phyloP scores from a whole-genome alignment of 192 early-diverging fungal genomes.

The Phlyctochytrium arcticum region DNA sequence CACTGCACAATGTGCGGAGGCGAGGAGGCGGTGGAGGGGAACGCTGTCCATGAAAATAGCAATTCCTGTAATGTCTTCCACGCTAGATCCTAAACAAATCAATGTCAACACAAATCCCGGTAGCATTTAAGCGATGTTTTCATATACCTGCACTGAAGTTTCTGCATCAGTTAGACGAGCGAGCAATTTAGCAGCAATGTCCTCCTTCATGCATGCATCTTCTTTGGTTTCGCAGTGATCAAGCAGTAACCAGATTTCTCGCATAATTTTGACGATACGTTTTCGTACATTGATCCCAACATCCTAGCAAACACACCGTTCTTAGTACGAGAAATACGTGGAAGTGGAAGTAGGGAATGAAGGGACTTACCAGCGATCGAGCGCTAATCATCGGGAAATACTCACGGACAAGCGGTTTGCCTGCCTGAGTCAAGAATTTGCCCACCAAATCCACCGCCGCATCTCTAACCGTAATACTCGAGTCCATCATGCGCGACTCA shows the following conservation, averaged over 20 bases:
- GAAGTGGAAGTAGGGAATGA: not conserved
- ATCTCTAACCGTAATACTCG: constrained; percentile 81
- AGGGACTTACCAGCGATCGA: constrained; percentile 61
- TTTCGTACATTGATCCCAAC: constrained; percentile 85
- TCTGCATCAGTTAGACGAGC: constrained; percentile 41
- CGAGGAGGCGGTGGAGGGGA: constrained; percentile 18
- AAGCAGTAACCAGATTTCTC: constrained; percentile 59
- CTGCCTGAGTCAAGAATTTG: constrained; percentile 62
- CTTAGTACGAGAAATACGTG: not conserved
- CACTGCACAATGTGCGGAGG: no score
- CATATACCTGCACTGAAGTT: constrained; percentile 35
- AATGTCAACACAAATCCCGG: not conserved
- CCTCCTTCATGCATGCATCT: constrained; percentile 12
- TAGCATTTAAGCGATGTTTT: constrained; percentile 1
- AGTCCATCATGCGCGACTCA: constrained; percentile 72
- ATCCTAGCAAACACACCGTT: constrained; percentile 38
- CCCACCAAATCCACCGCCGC: constrained; percentile 86
- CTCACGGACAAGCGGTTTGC: constrained; percentile 58
- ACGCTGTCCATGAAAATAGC: no score
- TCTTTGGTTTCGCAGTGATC: not conserved
- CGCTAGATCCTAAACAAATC: constrained; percentile 57
- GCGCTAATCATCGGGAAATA: constrained; percentile 80
- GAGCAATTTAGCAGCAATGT: constrained; percentile 32
- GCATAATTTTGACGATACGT: constrained; percentile 73
- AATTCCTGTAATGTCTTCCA: constrained; percentile 67